phyloP scores from a whole-genome alignment of 306 rosid genomes.

The Sechiopsis laciniata region DNA sequence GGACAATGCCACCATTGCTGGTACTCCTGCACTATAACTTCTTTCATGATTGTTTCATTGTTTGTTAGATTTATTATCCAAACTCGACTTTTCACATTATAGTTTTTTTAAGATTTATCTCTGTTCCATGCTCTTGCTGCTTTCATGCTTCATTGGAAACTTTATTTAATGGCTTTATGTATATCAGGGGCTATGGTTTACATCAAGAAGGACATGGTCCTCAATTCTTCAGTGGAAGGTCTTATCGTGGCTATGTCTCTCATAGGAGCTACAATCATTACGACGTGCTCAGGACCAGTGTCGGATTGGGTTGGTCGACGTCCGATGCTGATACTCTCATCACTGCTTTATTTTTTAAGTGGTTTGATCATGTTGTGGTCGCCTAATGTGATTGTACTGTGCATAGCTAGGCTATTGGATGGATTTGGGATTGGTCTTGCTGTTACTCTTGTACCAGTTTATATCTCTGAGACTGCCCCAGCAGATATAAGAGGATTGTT shows the following conservation, averaged over 20 bases:
- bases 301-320: conserved; percentile 66
- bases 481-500: conserved; percentile 72
- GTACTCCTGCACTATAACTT: conserved; percentile 27
- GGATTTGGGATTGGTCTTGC: conserved; percentile 88
- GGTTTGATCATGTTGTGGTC: conserved; percentile 76
- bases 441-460: conserved; percentile 66
- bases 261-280: conserved; percentile 64
- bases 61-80: not conserved
- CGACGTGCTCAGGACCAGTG: conserved; percentile 59
- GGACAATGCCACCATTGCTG: conserved; percentile 96
- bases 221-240: conserved; percentile 50
- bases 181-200: conserved; percentile 63
- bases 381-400: conserved; percentile 61
- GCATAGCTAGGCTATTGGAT: conserved; percentile 59
- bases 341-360: conserved; percentile 54
- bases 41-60: not conserved
- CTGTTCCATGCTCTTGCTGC: not conserved
- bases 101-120: not conserved
- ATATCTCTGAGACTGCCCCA: conserved; percentile 81
- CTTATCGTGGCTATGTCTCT: conserved; percentile 87
- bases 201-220: conserved; percentile 47
- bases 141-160: not conserved
- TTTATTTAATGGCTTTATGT: conserved; percentile 11
- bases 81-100: not conserved
- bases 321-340: conserved; percentile 65